Evolutionary conservation across 768 basidiomycete genomes (phyloP).

Genomic region (Termitomyces sp.): DNA sequence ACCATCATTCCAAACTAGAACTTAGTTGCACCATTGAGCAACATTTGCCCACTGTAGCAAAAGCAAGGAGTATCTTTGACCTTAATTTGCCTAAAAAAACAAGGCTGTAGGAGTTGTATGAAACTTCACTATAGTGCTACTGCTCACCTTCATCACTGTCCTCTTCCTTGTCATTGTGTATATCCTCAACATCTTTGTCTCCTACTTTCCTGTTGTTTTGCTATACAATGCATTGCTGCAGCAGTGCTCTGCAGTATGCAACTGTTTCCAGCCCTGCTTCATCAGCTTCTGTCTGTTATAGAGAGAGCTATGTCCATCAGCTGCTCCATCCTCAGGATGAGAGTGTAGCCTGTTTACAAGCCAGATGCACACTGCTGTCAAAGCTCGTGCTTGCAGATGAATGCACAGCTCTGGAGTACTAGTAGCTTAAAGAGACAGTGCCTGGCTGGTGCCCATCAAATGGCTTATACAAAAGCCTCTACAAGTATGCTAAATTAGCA

Average conservation of each 20-base stretch:
- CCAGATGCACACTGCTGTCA: background rate
- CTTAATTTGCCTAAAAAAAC: background rate
- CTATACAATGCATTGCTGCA: background rate
- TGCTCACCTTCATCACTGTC: background rate
- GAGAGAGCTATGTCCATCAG: background rate
- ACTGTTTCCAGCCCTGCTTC: background rate
- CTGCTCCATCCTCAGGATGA: background rate
- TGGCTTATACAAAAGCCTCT: background rate
- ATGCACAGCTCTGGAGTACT: background rate
- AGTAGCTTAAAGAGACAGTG: background rate
- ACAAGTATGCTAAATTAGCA: background rate
- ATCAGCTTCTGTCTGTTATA: background rate
- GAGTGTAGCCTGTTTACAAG: background rate
- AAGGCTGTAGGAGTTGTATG: background rate
- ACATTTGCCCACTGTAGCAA: too few relatives aligned
- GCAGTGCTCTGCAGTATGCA: background rate
- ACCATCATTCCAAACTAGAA: too few relatives aligned
- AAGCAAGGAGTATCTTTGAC: too few relatives aligned
- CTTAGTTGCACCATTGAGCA: too few relatives aligned
- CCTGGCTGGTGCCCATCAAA: background rate
- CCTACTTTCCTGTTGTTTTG: background rate
- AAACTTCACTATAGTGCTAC: background rate
- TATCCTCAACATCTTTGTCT: background rate
- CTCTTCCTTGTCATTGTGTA: background rate
- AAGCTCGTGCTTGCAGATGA: background rate